Percentiles rank a stretch among this genome's conserved stretches.
Conservation (phyloP, 106 monocot species). For the Apostasia ramifera region DNA sequence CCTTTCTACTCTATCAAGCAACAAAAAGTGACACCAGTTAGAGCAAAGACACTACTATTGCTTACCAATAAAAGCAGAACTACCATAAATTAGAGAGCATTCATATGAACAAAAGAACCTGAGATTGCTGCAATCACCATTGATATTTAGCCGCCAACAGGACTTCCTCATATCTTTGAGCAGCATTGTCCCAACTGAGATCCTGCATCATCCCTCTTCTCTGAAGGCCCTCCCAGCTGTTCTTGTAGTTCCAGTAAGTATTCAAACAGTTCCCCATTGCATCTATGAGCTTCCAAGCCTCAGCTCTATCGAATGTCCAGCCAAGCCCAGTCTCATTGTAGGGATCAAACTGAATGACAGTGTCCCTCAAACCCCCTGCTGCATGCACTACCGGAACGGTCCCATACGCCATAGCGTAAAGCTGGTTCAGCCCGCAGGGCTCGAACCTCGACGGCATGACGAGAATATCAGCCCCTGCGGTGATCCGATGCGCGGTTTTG, state of each 20-base stretch:
- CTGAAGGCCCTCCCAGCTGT: slow-evolving; percentile 86
- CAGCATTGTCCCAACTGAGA: slow-evolving; percentile 86
- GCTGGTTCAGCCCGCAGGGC: slow-evolving; percentile 93
- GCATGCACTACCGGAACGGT: slow-evolving; percentile 91
- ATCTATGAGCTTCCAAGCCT: slow-evolving; percentile 43
- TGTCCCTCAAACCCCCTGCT: slow-evolving; percentile 79
- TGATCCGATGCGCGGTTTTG: slow-evolving; percentile 70
- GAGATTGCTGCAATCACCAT: slow-evolving; percentile 42
- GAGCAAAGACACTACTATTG: too few species aligned
- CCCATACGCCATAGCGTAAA: slow-evolving; percentile 83
- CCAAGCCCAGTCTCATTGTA: slow-evolving; percentile 51
- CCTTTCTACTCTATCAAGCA: too few species aligned
- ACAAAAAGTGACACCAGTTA: too few species aligned
- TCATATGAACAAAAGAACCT: background rate
- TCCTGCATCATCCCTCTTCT: slow-evolving; percentile 77
- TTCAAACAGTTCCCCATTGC: slow-evolving; percentile 59
- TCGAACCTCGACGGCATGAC: slow-evolving; percentile 94
- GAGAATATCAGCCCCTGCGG: slow-evolving; percentile 69
- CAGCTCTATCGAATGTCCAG: slow-evolving; percentile 79
- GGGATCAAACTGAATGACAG: slow-evolving; percentile 69
- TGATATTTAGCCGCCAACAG: slow-evolving; percentile 90
- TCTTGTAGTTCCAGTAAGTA: slow-evolving; percentile 71
- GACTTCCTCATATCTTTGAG: slow-evolving; percentile 73
- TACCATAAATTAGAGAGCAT: too few species aligned
- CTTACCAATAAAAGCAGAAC: too few species aligned